phyloP scores from a whole-genome alignment of 495 filamentous ascomycete genomes.

The Beverwykella pulmonaria region DNA sequence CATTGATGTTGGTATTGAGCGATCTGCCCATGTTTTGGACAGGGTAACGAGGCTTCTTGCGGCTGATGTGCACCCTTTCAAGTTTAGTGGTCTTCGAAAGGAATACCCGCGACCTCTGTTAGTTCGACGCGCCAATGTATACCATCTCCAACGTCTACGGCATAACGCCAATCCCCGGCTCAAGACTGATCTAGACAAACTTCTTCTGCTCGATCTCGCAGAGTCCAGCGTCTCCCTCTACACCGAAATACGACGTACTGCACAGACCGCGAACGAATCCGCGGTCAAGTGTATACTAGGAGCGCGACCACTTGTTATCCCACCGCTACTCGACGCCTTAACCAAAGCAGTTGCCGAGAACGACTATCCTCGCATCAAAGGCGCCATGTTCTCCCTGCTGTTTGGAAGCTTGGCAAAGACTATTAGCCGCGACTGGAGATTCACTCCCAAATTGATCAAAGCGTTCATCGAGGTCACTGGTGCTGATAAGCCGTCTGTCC shows the following conservation, averaged over 20 bases:
- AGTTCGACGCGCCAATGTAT: conserved; percentile 86
- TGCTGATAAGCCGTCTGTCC: conserved; percentile 90
- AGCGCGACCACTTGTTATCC: conserved; percentile 82
- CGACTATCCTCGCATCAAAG: conserved; percentile 90
- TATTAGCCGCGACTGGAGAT: conserved; percentile 87
- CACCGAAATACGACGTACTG: conserved; percentile 90
- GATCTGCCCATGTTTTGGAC: conserved; percentile 91
- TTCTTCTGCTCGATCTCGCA: conserved; percentile 82
- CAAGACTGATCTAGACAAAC: conserved; percentile 81
- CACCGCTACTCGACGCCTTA: conserved; percentile 76
- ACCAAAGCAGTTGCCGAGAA: conserved; percentile 78
- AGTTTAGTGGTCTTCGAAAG: conserved; percentile 89
- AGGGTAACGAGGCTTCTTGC: conserved; percentile 77
- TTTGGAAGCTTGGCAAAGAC: conserved; percentile 90
- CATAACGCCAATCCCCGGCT: conserved; percentile 88
- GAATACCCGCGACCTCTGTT: conserved; percentile 88
- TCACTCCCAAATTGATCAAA: conserved; percentile 79
- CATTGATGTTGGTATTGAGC: conserved; percentile 92
- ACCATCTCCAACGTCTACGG: conserved; percentile 87
- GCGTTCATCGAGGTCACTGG: conserved; percentile 86
- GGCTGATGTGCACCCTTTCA: conserved; percentile 87
- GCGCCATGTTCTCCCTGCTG: conserved; percentile 83
- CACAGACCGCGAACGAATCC: conserved; percentile 88
- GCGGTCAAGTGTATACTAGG: conserved; percentile 91
- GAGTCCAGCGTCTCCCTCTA: conserved; percentile 92